Evolutionary conservation across 2,329 filamentous ascomycete species (phyloP), one percentile per base, ranked within the genome.

Genomic region (Nemania serpens): DNA sequence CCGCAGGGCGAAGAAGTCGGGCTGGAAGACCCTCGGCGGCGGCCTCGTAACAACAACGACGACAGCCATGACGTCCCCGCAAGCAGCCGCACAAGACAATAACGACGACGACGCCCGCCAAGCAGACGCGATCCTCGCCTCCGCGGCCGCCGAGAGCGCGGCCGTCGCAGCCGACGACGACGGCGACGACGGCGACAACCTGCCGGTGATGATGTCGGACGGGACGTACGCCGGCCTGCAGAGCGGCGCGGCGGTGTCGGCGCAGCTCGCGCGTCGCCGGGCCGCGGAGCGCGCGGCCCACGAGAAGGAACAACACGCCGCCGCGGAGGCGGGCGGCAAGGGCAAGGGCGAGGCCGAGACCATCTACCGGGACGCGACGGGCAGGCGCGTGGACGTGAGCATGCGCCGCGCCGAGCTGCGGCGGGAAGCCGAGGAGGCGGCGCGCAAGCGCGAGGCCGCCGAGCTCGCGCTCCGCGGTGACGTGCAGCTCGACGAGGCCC

Each of bases 281-380:
- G 63, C 62, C 13, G 64, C 64, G 49, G 70, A 73, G 62, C 65
- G 64, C 33, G 67, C 61, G 17, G 68, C 70, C 22, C 69, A 61
- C 69, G 69, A 70, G 46, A 29, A 60, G 13, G 52, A 34, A 4
- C 36, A 10, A 3, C 11, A 7, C 34, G 7, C 12, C 34, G 12
- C 6, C 5, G 25, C n/a, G 42, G 29, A 5, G 43, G 29, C 9
- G 37, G 47, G 0, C 25, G 52, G 50, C 12, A 85, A 88, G 66
- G 89, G 93, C 62, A 75, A 76, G n/a, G 77, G 77, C 13, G 78
- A 85, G 34, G 84, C 89, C 69, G 92, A 97, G 76, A 96, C 94
- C 0, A 93, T 97, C 22, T 97, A 98, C 75, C 90, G 95, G 69
- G 95, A 99, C 76, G 95, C 96, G 11, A 95, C 91, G 2, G 95